Evolutionary conservation across 805 yeast species (phyloP).

Genomic region (Kodamaea hsintzibuensis): DNA sequence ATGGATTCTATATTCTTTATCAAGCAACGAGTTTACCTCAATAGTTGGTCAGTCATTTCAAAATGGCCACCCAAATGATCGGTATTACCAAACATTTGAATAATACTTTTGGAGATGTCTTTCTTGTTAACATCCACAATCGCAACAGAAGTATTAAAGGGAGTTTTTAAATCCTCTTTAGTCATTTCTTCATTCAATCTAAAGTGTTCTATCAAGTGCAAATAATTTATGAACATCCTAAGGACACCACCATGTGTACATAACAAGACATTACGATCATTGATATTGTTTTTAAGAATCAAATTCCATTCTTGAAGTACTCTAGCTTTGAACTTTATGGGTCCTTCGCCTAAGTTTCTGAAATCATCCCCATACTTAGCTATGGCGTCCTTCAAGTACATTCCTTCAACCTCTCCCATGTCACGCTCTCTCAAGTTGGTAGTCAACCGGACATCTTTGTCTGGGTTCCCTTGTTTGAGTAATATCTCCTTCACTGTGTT

Average conservation of each 20-base stretch:
- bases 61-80: conserved; percentile 55
- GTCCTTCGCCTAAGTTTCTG: conserved; percentile 66
- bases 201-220: conserved; percentile 42
- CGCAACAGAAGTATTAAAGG: conserved; percentile 75
- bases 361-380: conserved; percentile 56
- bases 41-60: conserved; percentile 22
- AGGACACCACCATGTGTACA: conserved; percentile 86
- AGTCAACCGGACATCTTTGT: conserved; percentile 28
- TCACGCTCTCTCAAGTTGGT: conserved; percentile 62
- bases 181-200: conserved; percentile 38
- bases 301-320: conserved; percentile 47
- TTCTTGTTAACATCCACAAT: conserved; percentile 55
- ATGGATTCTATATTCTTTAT: too few species aligned
- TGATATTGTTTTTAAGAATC: conserved; percentile 37
- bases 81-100: conserved; percentile 64
- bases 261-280: conserved; percentile 52
- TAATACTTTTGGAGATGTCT: conserved; percentile 38
- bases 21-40: conserved; percentile 15
- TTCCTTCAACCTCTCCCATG: conserved; percentile 80
- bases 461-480: conserved; percentile 19
- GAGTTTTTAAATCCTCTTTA: conserved; percentile 50
- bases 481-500: conserved; percentile 55
- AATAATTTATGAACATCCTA: conserved; percentile 54
- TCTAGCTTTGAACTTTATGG: conserved; percentile 47
- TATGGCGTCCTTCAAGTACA: conserved; percentile 68